Conservation (phyloP, 768 basidiomycete species). For the Hygrocybe punicea region DNA sequence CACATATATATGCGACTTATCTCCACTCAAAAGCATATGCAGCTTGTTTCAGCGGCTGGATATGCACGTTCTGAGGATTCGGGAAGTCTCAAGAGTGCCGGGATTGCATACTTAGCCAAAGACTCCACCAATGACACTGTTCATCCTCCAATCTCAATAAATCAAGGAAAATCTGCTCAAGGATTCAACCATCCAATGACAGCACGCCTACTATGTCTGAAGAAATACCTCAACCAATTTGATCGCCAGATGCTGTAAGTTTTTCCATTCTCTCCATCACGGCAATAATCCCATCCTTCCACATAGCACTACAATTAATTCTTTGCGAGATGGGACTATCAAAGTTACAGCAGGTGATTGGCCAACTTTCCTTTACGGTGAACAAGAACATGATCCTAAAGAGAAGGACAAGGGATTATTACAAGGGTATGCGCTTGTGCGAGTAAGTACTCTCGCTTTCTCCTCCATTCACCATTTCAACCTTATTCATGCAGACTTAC, state of each 20-base stretch:
- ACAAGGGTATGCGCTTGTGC: slow-evolving; percentile 6
- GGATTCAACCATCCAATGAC: not conserved
- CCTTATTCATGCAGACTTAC: not conserved
- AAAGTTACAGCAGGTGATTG: not conserved
- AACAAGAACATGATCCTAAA: not conserved
- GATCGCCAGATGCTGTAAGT: not conserved
- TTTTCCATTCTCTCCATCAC: not conserved
- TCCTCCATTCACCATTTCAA: not conserved
- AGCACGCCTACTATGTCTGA: not conserved
- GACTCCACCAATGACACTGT: not conserved
- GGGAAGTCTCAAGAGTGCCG: not conserved
- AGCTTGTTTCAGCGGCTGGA: not conserved
- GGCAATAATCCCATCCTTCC: not conserved
- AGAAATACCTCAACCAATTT: not conserved
- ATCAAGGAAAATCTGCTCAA: not conserved
- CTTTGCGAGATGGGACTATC: not conserved
- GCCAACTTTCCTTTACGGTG: not conserved
- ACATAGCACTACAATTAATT: not conserved
- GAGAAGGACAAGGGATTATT: not conserved
- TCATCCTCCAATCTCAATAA: not conserved
- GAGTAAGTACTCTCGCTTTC: not conserved
- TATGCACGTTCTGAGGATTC: not conserved
- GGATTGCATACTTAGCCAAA: not conserved
- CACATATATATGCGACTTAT: not conserved
- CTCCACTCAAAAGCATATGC: not conserved